Percentiles rank a stretch among this genome's conserved stretches.
phyloP scores from a whole-genome alignment of 345 rosid genomes.

The Jatropha curcas region DNA sequence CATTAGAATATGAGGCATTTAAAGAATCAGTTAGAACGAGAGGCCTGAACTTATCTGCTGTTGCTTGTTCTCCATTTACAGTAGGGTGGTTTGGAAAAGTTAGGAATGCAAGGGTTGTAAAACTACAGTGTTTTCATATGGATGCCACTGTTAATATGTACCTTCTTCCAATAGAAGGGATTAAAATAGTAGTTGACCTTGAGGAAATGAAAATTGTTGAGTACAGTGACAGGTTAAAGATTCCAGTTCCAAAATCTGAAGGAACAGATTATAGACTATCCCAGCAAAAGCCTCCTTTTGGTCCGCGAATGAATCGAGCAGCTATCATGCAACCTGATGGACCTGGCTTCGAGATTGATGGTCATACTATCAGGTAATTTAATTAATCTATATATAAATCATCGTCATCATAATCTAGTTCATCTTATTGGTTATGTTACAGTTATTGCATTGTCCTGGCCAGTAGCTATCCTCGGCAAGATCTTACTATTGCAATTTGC shows the following conservation, averaged over 20 bases:
- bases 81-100: conserved; percentile 39
- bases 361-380: conserved; percentile 20
- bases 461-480: too few species aligned
- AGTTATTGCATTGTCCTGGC: too few species aligned
- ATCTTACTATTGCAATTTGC: too few species aligned
- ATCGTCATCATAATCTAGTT: too few species aligned
- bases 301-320: conserved; percentile 24
- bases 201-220: conserved; percentile 24
- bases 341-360: conserved; percentile 22
- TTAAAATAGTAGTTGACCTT: conserved; percentile 28
- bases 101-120: conserved; percentile 18
- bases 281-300: conserved; percentile 22
- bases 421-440: too few species aligned
- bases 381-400: too few species aligned
- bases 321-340: conserved; percentile 12
- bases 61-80: conserved; percentile 25
- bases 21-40: conserved; percentile 22
- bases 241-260: conserved; percentile 26
- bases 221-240: conserved; percentile 16
- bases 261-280: conserved; percentile 28
- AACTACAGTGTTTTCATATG: conserved; percentile 19
- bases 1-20: conserved; percentile 29
- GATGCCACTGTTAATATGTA: conserved; percentile 17
- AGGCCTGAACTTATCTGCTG: conserved; percentile 27
- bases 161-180: conserved; percentile 32